phyloP scores from a whole-genome alignment of 306 rosid species.

The cucumber (Cucumis sativus) region Cucumber_9930_V3 NC_026660.2:948001-948500 shows the following conservation, averaged over 20 bases:
- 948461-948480: background rate
- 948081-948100: background rate
- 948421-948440: background rate
- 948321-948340: background rate
- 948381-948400: background rate
- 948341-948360: background rate
- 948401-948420: background rate
- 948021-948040: background rate
- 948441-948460: conserved; percentile 49
- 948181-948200: no score
- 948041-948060: background rate
- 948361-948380: background rate
- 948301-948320: background rate
- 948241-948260: background rate
- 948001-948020: conserved; percentile 7
- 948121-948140: no score
- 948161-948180: no score
- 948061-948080: background rate
- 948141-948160: no score
- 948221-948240: background rate
- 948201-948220: background rate
- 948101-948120: no score
- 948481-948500: background rate
- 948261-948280: background rate
- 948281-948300: background rate